A percentile compares a stretch with the other conserved stretches of the same genome.
These are phyloP conservation scores for Porcisia hertigi DNA, from an alignment of 208 protist species.

Conservation along the genomic window DNA sequence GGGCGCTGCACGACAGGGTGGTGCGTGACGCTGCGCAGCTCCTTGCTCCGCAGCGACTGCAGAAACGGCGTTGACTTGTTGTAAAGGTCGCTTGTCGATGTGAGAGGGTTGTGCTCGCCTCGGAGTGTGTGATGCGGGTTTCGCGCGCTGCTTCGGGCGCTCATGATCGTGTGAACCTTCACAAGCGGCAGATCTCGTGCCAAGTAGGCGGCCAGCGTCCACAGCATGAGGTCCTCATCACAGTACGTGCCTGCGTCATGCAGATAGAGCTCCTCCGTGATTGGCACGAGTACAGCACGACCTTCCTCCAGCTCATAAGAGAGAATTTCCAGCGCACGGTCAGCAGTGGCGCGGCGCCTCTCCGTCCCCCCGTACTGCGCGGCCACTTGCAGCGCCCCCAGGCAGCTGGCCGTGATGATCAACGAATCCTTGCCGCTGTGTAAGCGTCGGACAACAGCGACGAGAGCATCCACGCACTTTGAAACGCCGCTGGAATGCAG, in stretches of 20 bases:
- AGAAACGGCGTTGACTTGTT: slow-evolving; percentile 60
- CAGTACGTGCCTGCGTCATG: slow-evolving; percentile 85
- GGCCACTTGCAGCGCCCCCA: slow-evolving; percentile 48
- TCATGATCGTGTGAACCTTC: slow-evolving; percentile 79
- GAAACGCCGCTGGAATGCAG: slow-evolving; percentile 71
- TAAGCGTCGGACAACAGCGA: slow-evolving; percentile 58
- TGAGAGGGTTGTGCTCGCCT: slow-evolving; percentile 54
- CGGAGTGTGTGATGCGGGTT: slow-evolving; percentile 73
- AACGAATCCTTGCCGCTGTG: slow-evolving; percentile 80
- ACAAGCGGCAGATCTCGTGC: slow-evolving; percentile 78
- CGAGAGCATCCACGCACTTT: slow-evolving; percentile 45
- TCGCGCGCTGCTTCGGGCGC: slow-evolving; percentile 41
- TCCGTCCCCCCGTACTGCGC: slow-evolving; percentile 34
- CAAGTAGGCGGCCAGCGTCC: slow-evolving; percentile 81
- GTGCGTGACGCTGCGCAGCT: slow-evolving; percentile 66
- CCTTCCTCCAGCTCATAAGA: slow-evolving; percentile 73
- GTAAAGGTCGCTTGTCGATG: slow-evolving; percentile 50
- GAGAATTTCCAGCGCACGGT: slow-evolving; percentile 68
- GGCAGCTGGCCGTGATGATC: slow-evolving; percentile 61
- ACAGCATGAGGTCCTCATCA: slow-evolving; percentile 89
- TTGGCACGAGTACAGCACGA: slow-evolving; percentile 57
- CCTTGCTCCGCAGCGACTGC: slow-evolving; percentile 59
- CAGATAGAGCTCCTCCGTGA: slow-evolving; percentile 75
- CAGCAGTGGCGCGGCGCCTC: slow-evolving; percentile 31
- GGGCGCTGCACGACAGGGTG: slow-evolving; percentile 41